Conservation (phyloP, 1,284 basidiomycete genomes). For the Ustilago curta region DNA sequence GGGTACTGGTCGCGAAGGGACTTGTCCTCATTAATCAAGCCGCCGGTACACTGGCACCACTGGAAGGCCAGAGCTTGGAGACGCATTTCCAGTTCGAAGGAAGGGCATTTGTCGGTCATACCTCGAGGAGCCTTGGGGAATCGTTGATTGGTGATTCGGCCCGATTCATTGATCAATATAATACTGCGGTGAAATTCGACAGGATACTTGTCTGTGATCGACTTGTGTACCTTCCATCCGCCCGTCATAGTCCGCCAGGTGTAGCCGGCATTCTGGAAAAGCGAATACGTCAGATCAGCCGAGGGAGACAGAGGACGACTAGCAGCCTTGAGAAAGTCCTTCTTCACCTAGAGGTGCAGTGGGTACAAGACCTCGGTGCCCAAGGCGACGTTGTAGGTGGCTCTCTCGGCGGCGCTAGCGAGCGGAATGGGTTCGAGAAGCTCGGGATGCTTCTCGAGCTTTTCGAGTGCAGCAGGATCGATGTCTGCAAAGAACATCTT, state of each 20-base stretch:
- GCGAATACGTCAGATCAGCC: too few species aligned
- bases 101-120: neutral
- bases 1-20: slow-evolving; percentile 11
- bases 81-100: neutral
- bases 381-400: neutral
- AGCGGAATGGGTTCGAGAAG: neutral
- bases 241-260: slow-evolving; percentile 1
- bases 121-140: neutral
- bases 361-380: neutral
- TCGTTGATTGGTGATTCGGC: neutral
- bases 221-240: slow-evolving; percentile 1
- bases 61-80: too few species aligned
- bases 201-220: neutral
- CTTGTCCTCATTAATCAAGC: neutral
- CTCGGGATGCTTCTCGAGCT: neutral
- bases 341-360: neutral
- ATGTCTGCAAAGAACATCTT: neutral
- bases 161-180: neutral
- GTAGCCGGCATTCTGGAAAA: too few species aligned
- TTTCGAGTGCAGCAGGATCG: too few species aligned
- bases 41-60: neutral
- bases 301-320: too few species aligned
- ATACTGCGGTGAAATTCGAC: neutral
- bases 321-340: too few species aligned
- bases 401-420: neutral